A percentile compares a stretch with the other conserved stretches of the same genome.
Evolutionary conservation across 768 basidiomycete genomes (phyloP).

Genomic region (Tulasnella sp.): DNA sequence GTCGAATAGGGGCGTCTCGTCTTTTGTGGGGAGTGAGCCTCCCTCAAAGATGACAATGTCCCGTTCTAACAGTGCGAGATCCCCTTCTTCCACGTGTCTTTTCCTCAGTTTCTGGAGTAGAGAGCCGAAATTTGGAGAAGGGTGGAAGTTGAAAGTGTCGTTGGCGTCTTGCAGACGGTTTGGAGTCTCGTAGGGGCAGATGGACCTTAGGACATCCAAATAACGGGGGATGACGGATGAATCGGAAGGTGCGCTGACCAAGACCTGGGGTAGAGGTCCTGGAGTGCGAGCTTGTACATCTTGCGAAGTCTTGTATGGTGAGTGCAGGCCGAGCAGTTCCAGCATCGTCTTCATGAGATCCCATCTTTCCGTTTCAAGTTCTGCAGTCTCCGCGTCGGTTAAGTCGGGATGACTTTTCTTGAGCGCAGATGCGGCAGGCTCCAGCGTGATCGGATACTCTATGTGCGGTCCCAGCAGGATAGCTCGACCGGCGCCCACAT

Average conservation of each 20-base stretch:
- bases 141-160: constrained; percentile 52
- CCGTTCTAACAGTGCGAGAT: constrained; percentile 20
- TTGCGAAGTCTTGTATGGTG: constrained; percentile 26
- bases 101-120: constrained; percentile 30
- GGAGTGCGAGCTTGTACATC: constrained; percentile 21
- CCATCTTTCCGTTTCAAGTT: constrained; percentile 24
- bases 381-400: background rate
- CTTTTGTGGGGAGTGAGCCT: constrained; percentile 18
- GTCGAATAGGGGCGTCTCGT: constrained; percentile 66
- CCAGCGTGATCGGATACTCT: constrained; percentile 40
- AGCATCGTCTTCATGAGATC: constrained; percentile 29
- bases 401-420: constrained; percentile 16
- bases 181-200: constrained; percentile 22
- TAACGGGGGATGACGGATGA: constrained; percentile 32
- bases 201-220: constrained; percentile 23
- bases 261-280: constrained; percentile 48
- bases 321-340: constrained; percentile 28
- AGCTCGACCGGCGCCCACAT: constrained; percentile 37
- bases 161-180: constrained; percentile 47
- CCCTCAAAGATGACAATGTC: constrained; percentile 21
- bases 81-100: constrained; percentile 7
- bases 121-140: background rate
- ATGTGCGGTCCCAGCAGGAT: constrained; percentile 46
- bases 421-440: constrained; percentile 25
- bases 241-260: constrained; percentile 37